Evolutionary conservation across 2,329 filamentous ascomycete species (phyloP), one percentile per base, ranked within the genome.

Genomic region (Colletotrichum melonis): DNA sequence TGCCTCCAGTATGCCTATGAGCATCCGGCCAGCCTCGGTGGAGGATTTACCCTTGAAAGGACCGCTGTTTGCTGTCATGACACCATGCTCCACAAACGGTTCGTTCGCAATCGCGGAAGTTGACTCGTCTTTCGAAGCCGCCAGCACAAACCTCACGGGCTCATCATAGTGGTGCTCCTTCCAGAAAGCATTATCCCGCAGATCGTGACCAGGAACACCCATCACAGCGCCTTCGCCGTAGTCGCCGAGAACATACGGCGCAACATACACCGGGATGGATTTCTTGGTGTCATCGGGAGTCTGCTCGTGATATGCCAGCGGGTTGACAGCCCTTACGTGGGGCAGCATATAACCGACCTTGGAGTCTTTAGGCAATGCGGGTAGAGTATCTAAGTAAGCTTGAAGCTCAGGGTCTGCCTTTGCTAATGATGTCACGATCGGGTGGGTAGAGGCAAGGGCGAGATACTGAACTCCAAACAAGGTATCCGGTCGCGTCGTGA

Each of bases 151-250:
- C 2, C 89, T 86, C 35, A 95, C 87, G 2, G 90, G 89, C 58
- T 89, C 84, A 4, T 88, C 85, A 6, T 86, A 85, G 35, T 88
- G 86, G 76, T 97, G 94, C 71, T 91, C 86, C 76, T 88, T 91
- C 93, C 94, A 97, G 80, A 97, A 98, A 1, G 90, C 89, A 81
- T 93, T 87, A 77, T 98, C 95, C 65, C 94, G 89, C 5, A 87
- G 80, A 81, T 98, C 95, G 79, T 98, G 95, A 2, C 92, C 95
- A 0, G 95, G 95, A 8, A 97, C 95, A 56, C 95, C 95, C 95
- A 98, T 97, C 2, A 97, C 93, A 11, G 95, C 95, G 1, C 95
- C 95, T 76, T 95, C 93, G 19, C 95, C 94, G 77, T 97, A 97
- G 78, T 95, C 93, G 30, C 92, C 93, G 5, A 97, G 86, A 12